Base-by-base conservation (phyloP, 441 rosid genomes). In the Adansonia gregorii region DNA sequence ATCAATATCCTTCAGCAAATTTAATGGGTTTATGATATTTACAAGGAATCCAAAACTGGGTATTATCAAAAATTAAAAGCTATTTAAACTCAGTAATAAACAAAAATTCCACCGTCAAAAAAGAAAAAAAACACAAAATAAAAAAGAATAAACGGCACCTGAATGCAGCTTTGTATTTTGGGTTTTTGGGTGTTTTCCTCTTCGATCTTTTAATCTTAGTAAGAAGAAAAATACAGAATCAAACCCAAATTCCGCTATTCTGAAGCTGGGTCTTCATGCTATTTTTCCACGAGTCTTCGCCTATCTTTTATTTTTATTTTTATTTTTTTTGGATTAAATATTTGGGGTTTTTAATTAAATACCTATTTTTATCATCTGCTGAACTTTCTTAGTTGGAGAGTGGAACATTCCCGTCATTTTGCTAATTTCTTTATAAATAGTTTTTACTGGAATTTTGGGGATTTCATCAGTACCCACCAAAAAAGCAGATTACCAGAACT, bases 221-320 rank as follows among this genome's bases (percentile, higher is more conserved):
- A 43, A 11, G 20, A 49, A 43, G 2, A 2, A 20, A 41, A 15
- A 39, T 24, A 12, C 39, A 35, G 39, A 49, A 14, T 2, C 8
- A 11, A 8, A 8, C 52, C 11, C 70, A 56, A 74, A 80, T 64
- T 80, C 48, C 76, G 49, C 51, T n/a, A 31, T 55, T 56, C 76
- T 20, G 15, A 31, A 12, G 45, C 74, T 52, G 22, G 74, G 61
- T 12, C 39, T 20, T 45, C 72, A 20, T 20, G 4, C 61, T 70
- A 27, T 52, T 17, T n/a, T 35, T 24, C 7, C 12, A 9, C 4
- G 14, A 35, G 5, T 15, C 39, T 64, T 31, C 35, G 11, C 68
- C 3, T 41, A 1, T 35, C 6, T 12, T 6, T 77, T 43, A 2
- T 8, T 2, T 56, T 55, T 22, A 1, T 20, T 20, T 3, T n/a